Base-by-base conservation (phyloP, 2,329 filamentous ascomycete species). In the Sarocladiaceae sp. region DNA sequence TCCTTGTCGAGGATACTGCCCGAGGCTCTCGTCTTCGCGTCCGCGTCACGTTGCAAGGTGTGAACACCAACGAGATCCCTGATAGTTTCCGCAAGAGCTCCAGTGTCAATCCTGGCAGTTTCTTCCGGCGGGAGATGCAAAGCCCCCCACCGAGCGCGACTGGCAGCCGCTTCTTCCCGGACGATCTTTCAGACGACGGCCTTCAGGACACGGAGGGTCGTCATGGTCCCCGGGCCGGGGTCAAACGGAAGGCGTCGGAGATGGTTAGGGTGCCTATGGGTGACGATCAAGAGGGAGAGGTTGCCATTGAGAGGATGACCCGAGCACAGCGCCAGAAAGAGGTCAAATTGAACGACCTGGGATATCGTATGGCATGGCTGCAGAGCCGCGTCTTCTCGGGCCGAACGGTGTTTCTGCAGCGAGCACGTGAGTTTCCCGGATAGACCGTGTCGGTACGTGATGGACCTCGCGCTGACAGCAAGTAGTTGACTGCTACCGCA, bases 281-380 rank as follows among this genome's bases (percentile, higher is more conserved):
- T 12, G 86, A 91, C 52, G 85, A 84, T n/a, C 72, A 69, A 26
- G 83, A 90, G 48, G 75, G 75, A 16, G 83, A 88, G 57, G 73
- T 94, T 29, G 77, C 81, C 2, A 83, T 94, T 32, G 88, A 90
- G 20, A 76, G 81, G 47, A 82, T 89, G 63, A 81, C 81, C 41
- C 82, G 78, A 58, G 70, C 72, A 34, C 78, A 80, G 53, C 80
- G 88, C 41, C 78, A 74, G 41, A 93, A 88, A 67, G 91, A 97
- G 61, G 82, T 93, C n/a, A 80, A 87, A 40, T 69, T 97, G 49
- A 97, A 97, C 59, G 90, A 97, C 58, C 69, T 97, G 35, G 91
- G 89, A 2, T 95, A 94, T 62, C 81, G 91, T 37, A 94, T 98
- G 86, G 90, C 88, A 40, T 98, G 93, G 91, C 83, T 90, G 45